Evolutionary conservation across 2,329 filamentous ascomycete genomes (phyloP).

Genomic region (Diplodia corticola): DNA sequence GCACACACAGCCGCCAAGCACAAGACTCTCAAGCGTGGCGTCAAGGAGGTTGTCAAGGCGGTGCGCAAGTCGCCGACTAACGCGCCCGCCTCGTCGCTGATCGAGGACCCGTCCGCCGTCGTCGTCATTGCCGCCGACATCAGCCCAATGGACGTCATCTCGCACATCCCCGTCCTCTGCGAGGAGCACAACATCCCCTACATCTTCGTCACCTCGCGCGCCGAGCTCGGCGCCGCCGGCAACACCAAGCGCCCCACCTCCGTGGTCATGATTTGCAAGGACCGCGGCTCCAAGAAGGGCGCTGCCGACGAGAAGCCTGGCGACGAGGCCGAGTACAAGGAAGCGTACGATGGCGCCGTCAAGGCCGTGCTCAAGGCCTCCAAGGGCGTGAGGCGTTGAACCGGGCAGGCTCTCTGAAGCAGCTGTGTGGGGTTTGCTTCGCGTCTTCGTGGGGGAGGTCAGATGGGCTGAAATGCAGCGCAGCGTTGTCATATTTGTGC

Average conservation of each 20-base stretch:
- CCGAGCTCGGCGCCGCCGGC: constrained; percentile 89
- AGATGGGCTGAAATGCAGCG: not conserved
- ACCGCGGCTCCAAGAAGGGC: constrained; percentile 51
- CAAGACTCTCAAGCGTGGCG: constrained; percentile 93
- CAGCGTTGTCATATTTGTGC: not conserved
- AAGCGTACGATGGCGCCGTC: constrained; percentile 57
- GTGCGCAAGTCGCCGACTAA: constrained; percentile 84
- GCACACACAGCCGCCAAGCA: constrained; percentile 76
- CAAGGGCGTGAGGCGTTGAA: constrained; percentile 56
- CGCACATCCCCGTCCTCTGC: constrained; percentile 94
- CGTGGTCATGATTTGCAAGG: constrained; percentile 78
- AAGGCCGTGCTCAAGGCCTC: constrained; percentile 62
- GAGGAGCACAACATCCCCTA: constrained; percentile 98
- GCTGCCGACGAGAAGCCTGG: constrained; percentile 51
- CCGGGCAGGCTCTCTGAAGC: not conserved
- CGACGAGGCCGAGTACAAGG: constrained; percentile 48
- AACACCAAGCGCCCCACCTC: constrained; percentile 95
- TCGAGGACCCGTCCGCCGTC: constrained; percentile 64
- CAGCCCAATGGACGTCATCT: constrained; percentile 97
- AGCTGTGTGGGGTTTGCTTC: not conserved
- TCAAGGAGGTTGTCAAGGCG: constrained; percentile 98
- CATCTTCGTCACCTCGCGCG: constrained; percentile 88
- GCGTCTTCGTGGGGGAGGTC: no score
- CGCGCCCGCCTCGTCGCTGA: constrained; percentile 57
- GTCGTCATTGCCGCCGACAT: constrained; percentile 96